A percentile compares a stretch with the other conserved stretches of the same genome.
phyloP scores from a whole-genome alignment of 768 basidiomycete species.

The Nidularia pulvinata region DNA sequence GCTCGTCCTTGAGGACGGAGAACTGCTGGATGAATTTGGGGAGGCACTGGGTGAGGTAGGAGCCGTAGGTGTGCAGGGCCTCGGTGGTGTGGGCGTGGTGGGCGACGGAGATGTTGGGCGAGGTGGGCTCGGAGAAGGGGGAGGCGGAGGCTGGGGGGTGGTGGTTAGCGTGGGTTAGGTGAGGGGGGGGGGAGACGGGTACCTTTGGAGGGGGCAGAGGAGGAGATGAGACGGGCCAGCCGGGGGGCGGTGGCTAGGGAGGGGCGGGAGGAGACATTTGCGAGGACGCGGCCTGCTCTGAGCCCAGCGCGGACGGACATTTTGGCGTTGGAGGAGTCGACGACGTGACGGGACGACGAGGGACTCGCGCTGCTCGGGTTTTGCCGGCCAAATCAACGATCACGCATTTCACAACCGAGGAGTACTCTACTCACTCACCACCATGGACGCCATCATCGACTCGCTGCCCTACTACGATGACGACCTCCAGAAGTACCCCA shows the following conservation, averaged over 20 bases:
- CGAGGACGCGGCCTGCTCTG: constrained; percentile 41
- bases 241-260: constrained; percentile 16
- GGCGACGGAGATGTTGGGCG: constrained; percentile 80
- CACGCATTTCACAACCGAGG: constrained; percentile 1
- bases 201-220: constrained; percentile 51
- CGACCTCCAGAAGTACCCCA: constrained; percentile 77
- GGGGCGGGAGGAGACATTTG: constrained; percentile 32
- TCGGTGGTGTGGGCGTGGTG: constrained; percentile 74
- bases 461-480: constrained; percentile 96
- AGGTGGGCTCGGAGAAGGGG: constrained; percentile 89
- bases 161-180: constrained; percentile 1
- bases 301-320: constrained; percentile 39
- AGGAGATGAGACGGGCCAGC: constrained; percentile 43
- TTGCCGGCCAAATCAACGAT: constrained; percentile 29
- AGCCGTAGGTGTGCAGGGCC: constrained; percentile 87
- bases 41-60: constrained; percentile 90
- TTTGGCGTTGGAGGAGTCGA: constrained; percentile 14
- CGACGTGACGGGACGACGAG: constrained; percentile 6
- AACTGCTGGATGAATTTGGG: constrained; percentile 99
- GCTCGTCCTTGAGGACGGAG: constrained; percentile 94
- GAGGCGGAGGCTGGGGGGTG: constrained; percentile 53
- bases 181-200: constrained; percentile 5
- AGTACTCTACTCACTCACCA: constrained; percentile 14
- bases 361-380: constrained; percentile 21
- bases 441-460: constrained; percentile 64